phyloP scores from a whole-genome alignment of 2,329 filamentous ascomycete genomes.

The Cordyceps fumosorosea region DNA sequence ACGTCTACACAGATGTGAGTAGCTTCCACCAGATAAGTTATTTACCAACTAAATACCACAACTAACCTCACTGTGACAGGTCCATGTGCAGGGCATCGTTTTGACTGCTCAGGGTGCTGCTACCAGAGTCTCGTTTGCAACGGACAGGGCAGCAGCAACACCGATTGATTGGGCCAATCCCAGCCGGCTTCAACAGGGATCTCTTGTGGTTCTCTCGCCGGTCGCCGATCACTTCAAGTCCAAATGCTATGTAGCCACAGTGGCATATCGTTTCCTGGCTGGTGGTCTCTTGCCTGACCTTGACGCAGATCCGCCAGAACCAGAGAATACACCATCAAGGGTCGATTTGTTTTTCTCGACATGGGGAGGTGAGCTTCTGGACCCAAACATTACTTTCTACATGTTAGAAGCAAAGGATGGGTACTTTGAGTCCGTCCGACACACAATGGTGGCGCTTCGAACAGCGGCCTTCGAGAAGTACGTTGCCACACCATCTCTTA shows the following conservation, averaged over 20 bases:
- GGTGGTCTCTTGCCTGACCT: constrained; percentile 51
- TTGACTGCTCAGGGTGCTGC: constrained; percentile 58
- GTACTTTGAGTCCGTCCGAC: constrained; percentile 71
- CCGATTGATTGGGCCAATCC: constrained; percentile 57
- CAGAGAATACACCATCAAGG: constrained; percentile 45
- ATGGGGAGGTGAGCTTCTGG: constrained; percentile 53
- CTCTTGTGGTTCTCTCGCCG: constrained; percentile 46
- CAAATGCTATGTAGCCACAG: constrained; percentile 61
- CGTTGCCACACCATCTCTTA: constrained; percentile 19
- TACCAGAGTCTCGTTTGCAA: constrained; percentile 64
- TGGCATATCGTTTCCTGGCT: constrained; percentile 62
- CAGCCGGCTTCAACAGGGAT: constrained; percentile 45
- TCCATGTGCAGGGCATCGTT: constrained; percentile 58
- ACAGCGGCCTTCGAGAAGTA: constrained; percentile 35
- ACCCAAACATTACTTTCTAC: constrained; percentile 61
- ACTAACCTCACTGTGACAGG: constrained; percentile 35
- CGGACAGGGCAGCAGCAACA: constrained; percentile 54
- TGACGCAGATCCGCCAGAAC: constrained; percentile 10
- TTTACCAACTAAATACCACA: too few species aligned
- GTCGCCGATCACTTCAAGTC: constrained; percentile 54
- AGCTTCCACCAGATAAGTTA: not conserved
- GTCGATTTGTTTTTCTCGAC: constrained; percentile 70
- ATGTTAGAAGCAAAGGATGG: constrained; percentile 72
- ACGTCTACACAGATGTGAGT: constrained; percentile 64
- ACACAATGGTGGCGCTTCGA: constrained; percentile 69